Conservation (phyloP, 2,329 filamentous ascomycete genomes). For the Chrysoporthe austroafricana region DNA sequence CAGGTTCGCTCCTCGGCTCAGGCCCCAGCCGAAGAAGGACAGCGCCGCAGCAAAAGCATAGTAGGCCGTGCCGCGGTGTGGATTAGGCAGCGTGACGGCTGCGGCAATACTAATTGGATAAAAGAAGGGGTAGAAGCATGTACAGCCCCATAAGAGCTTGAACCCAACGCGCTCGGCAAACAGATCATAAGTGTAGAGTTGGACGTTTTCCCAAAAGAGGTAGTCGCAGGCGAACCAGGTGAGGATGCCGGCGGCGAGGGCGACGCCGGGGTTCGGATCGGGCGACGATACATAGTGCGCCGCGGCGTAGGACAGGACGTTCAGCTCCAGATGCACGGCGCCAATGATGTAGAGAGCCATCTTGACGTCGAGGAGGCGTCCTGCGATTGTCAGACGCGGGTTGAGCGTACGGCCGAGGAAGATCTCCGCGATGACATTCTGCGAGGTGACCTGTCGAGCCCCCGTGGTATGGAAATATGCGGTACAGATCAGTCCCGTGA, state of each 20-base stretch:
- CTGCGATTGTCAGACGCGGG: conserved; percentile 4
- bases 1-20: conserved; percentile 22
- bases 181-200: conserved; percentile 27
- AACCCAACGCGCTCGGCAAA: conserved; percentile 24
- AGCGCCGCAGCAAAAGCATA: conserved; percentile 11
- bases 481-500: conserved; percentile 12
- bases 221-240: conserved; percentile 26
- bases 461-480: conserved; percentile 10
- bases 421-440: neutral
- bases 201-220: conserved; percentile 25
- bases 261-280: conserved; percentile 16
- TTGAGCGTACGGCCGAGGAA: conserved; percentile 23
- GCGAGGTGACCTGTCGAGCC: neutral
- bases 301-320: conserved; percentile 20
- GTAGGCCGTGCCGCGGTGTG: conserved; percentile 5
- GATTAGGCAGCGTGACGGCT: conserved; percentile 14
- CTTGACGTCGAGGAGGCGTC: conserved; percentile 21
- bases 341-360: conserved; percentile 25
- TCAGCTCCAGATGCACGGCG: conserved; percentile 26
- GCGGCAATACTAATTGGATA: conserved; percentile 15
- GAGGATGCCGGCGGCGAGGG: conserved; percentile 20
- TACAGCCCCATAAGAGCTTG: conserved; percentile 24
- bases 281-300: conserved; percentile 6
- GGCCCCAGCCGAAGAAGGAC: conserved; percentile 18
- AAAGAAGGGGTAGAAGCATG: conserved; percentile 26